Evolutionary conservation across 148 eudicot genomes (phyloP), one percentile per base, ranked within the genome.

Genomic region (Cornus controversa): DNA sequence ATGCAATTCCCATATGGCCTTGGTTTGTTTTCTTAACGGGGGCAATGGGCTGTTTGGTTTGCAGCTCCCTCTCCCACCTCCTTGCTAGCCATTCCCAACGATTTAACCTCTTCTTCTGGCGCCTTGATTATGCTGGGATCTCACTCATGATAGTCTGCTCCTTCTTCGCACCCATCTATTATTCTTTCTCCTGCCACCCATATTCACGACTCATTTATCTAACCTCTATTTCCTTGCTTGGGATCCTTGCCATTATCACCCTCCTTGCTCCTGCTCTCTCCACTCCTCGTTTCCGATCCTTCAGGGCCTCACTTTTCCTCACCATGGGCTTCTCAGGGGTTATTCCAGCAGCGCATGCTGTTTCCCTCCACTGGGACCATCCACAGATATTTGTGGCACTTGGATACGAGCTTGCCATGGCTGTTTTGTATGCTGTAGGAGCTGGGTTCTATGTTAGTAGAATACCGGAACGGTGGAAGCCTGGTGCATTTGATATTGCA

Each of bases 121-220:
- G 96, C 40, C 84, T 93, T 2, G 99, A 95, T 80, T 95, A 95
- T 37, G 84, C 94, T 0, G 99, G 99, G 25, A 93, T 93, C 74
- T 90, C 97, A 67, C 77, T 95, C 26, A 95, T 95, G 99, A 95
- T 95, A 25, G 91, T 93, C 75, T 86, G 76, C 77, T 95, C 99
- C 15, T 93, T 93, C 83, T 89, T 91, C 66, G 87, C 97, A 5
- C 96, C 99, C 2, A 81, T 95, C 18, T 95, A 90, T 82, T 95
- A 95, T 65, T 72, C 90, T 13, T 95, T 93, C 84, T 73, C 81
- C 24, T 90, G 93, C 85, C 83, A 90, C 42, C 90, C 94, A 15
- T 28, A 57, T 14, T 86, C 84, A 31, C 79, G 87, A 9, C 34
- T 90, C 80, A 45, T 93, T 10, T 95, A 95, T 79, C 94, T 95